Percentiles rank a stretch among this genome's conserved stretches.
These are phyloP conservation scores for Kalaharituber pfeilii DNA, from an alignment of 2,329 filamentous ascomycete genomes.

Conservation along the genomic window DNA sequence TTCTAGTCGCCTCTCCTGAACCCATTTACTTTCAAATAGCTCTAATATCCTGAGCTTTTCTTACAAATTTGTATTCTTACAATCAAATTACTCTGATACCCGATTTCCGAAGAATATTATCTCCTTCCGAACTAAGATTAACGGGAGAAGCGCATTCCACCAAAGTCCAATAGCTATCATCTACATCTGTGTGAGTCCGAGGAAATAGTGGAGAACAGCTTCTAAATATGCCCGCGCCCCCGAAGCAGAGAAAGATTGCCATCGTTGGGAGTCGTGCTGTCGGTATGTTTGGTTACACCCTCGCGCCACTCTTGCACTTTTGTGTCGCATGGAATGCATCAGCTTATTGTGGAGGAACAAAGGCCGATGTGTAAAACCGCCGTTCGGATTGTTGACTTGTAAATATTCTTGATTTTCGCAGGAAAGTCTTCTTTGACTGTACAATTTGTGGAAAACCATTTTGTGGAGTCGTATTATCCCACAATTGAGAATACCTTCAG, in stretches of 20 bases:
- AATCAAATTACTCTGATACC: neutral
- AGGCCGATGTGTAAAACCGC: no score
- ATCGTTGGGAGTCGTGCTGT: slow-evolving; percentile 91
- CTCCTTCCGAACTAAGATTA: neutral
- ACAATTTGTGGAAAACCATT: slow-evolving; percentile 92
- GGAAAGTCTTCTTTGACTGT: slow-evolving; percentile 96
- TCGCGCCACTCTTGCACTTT: no score
- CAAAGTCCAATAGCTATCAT: neutral
- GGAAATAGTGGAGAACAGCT: neutral
- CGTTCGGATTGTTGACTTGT: neutral
- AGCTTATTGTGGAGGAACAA: no score
- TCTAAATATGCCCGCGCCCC: slow-evolving; percentile 44
- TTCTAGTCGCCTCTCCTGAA: no score
- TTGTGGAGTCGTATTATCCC: slow-evolving; percentile 97
- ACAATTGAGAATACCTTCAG: slow-evolving; percentile 99
- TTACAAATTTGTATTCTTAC: neutral
- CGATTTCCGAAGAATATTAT: neutral
- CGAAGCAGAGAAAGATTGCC: slow-evolving; percentile 86
- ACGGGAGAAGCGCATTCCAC: neutral
- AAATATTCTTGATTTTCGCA: slow-evolving; percentile 29
- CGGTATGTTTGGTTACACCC: slow-evolving; percentile 41
- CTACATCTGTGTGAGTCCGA: neutral
- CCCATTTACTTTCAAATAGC: no score
- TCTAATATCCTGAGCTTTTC: neutral
- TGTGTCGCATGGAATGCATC: no score